Percentiles rank a stretch among this genome's conserved stretches.
Conservation (phyloP, 768 basidiomycete genomes). For the Calvatia gigantea region DNA sequence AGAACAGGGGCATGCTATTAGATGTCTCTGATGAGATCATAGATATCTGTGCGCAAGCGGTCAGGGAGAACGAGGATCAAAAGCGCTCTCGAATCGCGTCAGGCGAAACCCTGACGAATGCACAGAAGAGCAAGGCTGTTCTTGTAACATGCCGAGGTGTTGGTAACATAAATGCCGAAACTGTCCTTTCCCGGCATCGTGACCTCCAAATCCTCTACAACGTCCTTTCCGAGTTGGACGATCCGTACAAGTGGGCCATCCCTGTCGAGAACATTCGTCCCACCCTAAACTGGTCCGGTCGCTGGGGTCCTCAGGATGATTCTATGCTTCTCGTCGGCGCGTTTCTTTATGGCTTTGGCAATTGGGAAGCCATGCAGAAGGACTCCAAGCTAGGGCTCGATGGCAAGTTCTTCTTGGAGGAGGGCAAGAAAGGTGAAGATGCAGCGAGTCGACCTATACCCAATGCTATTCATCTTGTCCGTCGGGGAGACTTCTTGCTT, state of each 20-base stretch:
- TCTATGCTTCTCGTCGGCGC: conserved; percentile 94
- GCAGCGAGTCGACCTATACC: conserved; percentile 84
- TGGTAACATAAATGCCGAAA: conserved; percentile 95
- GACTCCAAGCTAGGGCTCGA: conserved; percentile 79
- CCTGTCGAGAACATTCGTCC: conserved; percentile 93
- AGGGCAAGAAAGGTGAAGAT: conserved; percentile 93
- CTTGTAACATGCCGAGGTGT: conserved; percentile 88
- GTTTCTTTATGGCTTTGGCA: conserved; percentile 90
- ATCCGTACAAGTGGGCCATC: conserved; percentile 80
- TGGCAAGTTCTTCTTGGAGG: conserved; percentile 97
- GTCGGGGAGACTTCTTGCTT: conserved; percentile 92
- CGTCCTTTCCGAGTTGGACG: conserved; percentile 68
- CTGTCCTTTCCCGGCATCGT: conserved; percentile 83
- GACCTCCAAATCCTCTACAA: conserved; percentile 87
- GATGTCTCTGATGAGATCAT: conserved; percentile 93
- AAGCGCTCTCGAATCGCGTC: conserved; percentile 72
- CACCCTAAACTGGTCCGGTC: conserved; percentile 94
- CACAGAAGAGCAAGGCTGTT: conserved; percentile 96
- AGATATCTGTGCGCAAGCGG: conserved; percentile 75
- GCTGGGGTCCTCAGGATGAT: conserved; percentile 91
- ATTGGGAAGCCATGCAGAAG: conserved; percentile 94
- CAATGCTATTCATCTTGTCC: conserved; percentile 96
- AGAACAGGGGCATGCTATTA: conserved; percentile 89
- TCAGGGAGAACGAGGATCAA: conserved; percentile 80
- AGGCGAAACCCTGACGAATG: conserved; percentile 87